A percentile compares a stretch with the other conserved stretches of the same genome.
Evolutionary conservation across 176 grass and related monocot genomes (phyloP).

Genomic region (Eragrostis nindensis): DNA sequence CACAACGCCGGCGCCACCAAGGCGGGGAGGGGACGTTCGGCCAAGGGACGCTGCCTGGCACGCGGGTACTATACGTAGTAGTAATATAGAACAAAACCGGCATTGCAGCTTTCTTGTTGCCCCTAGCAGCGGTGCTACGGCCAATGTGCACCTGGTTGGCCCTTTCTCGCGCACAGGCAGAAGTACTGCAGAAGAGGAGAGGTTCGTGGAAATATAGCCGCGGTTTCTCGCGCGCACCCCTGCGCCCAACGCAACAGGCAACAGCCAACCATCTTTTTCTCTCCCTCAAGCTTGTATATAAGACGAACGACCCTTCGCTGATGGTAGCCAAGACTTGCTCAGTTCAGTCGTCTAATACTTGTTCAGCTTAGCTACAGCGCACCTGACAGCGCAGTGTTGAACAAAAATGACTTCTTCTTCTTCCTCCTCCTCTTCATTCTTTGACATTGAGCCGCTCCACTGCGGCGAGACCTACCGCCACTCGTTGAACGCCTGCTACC

Average conservation of each 20-base stretch:
- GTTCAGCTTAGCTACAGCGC: too few relatives aligned
- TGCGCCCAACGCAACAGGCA: neutral
- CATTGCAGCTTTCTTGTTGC: slow-evolving; percentile 38
- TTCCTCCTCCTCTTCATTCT: slow-evolving; percentile 14
- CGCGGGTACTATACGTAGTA: too few relatives aligned
- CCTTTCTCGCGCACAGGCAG: neutral
- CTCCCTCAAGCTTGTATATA: slow-evolving; percentile 7
- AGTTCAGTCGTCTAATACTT: too few relatives aligned
- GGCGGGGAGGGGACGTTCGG: neutral
- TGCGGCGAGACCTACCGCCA: neutral
- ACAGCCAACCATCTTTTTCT: too few relatives aligned
- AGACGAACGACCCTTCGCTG: neutral
- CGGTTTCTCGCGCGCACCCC: slow-evolving; percentile 33
- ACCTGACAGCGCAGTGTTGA: neutral
- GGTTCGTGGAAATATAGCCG: slow-evolving; percentile 43
- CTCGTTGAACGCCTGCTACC: slow-evolving; percentile 54
- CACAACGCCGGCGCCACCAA: slow-evolving; percentile 36
- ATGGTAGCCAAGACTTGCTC: neutral
- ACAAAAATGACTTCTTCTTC: slow-evolving; percentile 27
- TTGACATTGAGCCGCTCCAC: slow-evolving; percentile 37
- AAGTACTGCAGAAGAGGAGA: neutral
- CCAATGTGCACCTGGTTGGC: slow-evolving; percentile 15
- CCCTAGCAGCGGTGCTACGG: slow-evolving; percentile 25
- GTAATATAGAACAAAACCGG: slow-evolving; percentile 38
- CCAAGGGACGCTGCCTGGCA: neutral